Evolutionary conservation across 768 basidiomycete species (phyloP).

Genomic region (Chlorophyllum brunneum): DNA sequence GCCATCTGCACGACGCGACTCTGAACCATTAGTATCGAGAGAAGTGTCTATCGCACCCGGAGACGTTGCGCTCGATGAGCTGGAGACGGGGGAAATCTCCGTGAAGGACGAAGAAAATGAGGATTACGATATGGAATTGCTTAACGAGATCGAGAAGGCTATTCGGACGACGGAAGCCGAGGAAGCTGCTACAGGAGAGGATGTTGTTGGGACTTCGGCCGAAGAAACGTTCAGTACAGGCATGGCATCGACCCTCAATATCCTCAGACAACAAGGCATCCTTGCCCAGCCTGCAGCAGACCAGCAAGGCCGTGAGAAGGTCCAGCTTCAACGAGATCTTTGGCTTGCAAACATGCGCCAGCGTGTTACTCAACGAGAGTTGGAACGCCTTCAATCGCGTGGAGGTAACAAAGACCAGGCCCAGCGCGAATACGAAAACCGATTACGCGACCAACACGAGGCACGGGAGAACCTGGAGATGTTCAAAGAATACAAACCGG

Average conservation of each 20-base stretch:
- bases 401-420: constrained; percentile 89
- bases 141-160: constrained; percentile 71
- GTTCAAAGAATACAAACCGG: constrained; percentile 95
- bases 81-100: constrained; percentile 78
- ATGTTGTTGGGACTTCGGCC: constrained; percentile 55
- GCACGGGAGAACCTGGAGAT: constrained; percentile 74
- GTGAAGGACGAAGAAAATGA: constrained; percentile 79
- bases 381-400: constrained; percentile 71
- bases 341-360: constrained; percentile 89
- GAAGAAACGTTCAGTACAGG: constrained; percentile 83
- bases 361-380: constrained; percentile 71
- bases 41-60: constrained; percentile 55
- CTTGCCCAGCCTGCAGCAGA: constrained; percentile 63
- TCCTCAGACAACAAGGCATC: constrained; percentile 91
- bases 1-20: background rate
- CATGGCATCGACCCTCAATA: constrained; percentile 82
- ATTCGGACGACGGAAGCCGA: constrained; percentile 62
- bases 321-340: constrained; percentile 79
- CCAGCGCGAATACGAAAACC: constrained; percentile 92
- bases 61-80: constrained; percentile 65
- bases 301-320: constrained; percentile 69
- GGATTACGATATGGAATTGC: constrained; percentile 66
- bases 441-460: constrained; percentile 87
- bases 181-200: constrained; percentile 24
- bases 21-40: constrained; percentile 35